Evolutionary conservation across 2,329 filamentous ascomycete species (phyloP), one percentile per base, ranked within the genome.

Genomic region (Trichoderma citrinoviride): DNA sequence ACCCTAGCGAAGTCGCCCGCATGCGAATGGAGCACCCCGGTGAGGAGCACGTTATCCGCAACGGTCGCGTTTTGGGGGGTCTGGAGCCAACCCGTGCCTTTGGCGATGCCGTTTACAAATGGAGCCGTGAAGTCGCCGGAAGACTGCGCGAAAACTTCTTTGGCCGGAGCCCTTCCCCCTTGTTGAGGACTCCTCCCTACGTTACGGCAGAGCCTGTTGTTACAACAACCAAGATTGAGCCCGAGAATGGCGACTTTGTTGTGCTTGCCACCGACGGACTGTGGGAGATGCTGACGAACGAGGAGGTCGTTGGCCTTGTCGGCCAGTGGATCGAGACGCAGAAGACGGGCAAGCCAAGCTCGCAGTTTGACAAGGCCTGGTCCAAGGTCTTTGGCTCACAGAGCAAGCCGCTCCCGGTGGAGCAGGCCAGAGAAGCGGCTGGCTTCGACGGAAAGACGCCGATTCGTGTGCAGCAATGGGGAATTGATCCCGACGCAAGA

Each of bases 251-350:
- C 52, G 95, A 99, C 75, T 99, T 99, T 72, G 83, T 99, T 14
- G 94, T 99, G 67, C 89, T 99, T 83, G 95, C 95, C 23, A 97
- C 95, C 0, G 95, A 99, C 74, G 95, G 95, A 4, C 83, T 99
- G 0, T 99, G 95, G 95, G 95, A 99, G 79, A 98, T 98, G 95
- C 83, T 99, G 67, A 97, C 92, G 54, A 99, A 98, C 72, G 95
- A 99, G 75, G 95, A 99, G 80, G 95, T 97, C 1, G 91, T 99
- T 57, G 95, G 95, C 0, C 86, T 99, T 2, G 95, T 99, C 5
- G 96, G 94, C 17, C 92, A 96, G 77, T 99, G 95, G 95, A 87
- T 99, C 54, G 95, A 99, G 76, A 87, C 86, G 23, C 90, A 97
- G 75, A 80, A 81, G 41, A 76, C 73, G 65, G 78, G 75, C 56